Base-by-base conservation (phyloP, 257 asterid species). In the Verbascum thapsus region DNA sequence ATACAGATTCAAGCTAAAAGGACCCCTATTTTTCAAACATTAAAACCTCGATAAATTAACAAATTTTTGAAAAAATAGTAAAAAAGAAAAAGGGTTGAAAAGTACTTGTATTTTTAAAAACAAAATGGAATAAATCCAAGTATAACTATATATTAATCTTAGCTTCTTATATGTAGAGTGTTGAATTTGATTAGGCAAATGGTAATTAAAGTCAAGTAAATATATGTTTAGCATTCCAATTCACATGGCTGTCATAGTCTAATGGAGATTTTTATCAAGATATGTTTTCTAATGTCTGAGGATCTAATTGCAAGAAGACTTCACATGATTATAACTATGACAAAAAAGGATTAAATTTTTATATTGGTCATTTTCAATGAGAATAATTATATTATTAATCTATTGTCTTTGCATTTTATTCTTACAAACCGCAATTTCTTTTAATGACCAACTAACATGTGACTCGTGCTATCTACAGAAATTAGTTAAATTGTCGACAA, bases 191-290 rank as follows among this genome's bases (percentile, higher is more conserved):
- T 26, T 26, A n/a, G 63, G 49, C 50, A 67, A 48, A 57, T 10
- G 64, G 17, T 26, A 22, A 44, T 58, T 56, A 35, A 69, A 49
- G 68, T 58, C 72, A 42, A 63, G 4, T 20, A 61, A 45, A 38
- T 17, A n/a, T 70, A 50, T 7, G 20, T 18, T 69, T 60, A 23
- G 13, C 56, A 41, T 26, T 45, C 38, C 13, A 61, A 26, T 19
- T 59, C 78, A 72, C 78, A 53, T 76, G 75, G 75, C 55, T 67
- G 45, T 76, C 77, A 52, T 72, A 26, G 23, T 71, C 69, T 15
- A 30, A 4, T 8, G 42, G 10, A 56, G 58, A 66, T 40, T 19
- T 40, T 19, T 9, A 54, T 26, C 37, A 11, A 16, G 48, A 48
- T 50, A 4, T n/a, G 22, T 11, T 16, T 17, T 3, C 23, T 11